phyloP scores from a whole-genome alignment of 768 basidiomycete genomes.

The Pulveroboletus sp. region DNA sequence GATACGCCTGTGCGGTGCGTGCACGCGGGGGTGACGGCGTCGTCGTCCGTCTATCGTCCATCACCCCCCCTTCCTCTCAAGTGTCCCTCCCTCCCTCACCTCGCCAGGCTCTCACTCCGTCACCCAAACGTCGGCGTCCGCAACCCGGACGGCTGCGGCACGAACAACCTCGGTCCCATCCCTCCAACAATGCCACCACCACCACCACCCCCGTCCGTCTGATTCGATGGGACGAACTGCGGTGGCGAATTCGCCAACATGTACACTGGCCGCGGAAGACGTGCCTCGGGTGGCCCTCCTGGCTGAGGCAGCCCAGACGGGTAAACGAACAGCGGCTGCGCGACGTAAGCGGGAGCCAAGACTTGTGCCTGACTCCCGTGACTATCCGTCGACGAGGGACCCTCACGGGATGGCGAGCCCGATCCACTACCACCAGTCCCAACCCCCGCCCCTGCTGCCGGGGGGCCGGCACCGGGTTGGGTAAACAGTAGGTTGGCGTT shows the following conservation, averaged over 20 bases:
- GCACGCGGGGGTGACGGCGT: no score
- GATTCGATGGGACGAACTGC: conserved; percentile 20
- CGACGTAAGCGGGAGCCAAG: conserved; percentile 26
- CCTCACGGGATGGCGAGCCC: conserved; percentile 29
- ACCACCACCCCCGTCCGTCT: conserved; percentile 7
- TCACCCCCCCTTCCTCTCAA: no score
- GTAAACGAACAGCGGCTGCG: conserved; percentile 28
- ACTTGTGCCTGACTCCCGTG: conserved; percentile 27
- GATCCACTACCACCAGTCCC: conserved; percentile 4
- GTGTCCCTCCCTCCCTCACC: background rate
- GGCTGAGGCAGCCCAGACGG: conserved; percentile 30
- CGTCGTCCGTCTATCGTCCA: background rate
- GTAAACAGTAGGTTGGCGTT: conserved; percentile 29
- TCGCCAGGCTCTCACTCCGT: background rate
- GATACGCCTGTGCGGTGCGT: no score
- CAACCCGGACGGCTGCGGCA: conserved; percentile 25
- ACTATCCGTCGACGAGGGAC: conserved; percentile 29
- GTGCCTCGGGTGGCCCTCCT: conserved; percentile 21
- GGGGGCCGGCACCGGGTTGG: conserved; percentile 6
- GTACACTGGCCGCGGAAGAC: conserved; percentile 26
- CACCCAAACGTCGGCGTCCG: conserved; percentile 24
- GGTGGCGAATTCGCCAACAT: conserved; percentile 26
- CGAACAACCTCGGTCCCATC: conserved; percentile 16
- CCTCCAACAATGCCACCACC: background rate
- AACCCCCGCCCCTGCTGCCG: background rate